These are phyloP conservation scores for Mycena belliarum DNA, from an alignment of 768 basidiomycete genomes.

Conservation along the genomic window DNA sequence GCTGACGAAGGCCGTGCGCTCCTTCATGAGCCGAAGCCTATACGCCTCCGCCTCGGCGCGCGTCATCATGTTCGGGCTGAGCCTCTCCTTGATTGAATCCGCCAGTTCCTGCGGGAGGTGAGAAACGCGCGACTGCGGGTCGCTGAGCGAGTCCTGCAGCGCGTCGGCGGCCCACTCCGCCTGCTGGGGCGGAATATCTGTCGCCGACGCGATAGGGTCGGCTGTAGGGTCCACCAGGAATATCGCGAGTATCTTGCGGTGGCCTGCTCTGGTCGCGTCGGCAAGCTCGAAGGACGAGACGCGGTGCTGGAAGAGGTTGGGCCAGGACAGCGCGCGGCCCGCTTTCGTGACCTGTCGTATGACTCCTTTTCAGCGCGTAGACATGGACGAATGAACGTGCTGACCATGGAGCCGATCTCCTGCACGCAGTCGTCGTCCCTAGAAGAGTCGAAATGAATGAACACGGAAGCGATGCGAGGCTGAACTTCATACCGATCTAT, in stretches of 20 bases:
- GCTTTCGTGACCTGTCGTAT: slow-evolving; percentile 24
- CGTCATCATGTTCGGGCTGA: background rate
- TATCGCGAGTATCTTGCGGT: slow-evolving; percentile 40
- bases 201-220: slow-evolving; percentile 29
- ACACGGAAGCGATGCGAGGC: too few relatives aligned
- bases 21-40: slow-evolving; percentile 22
- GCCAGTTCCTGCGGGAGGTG: slow-evolving; percentile 12
- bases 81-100: background rate
- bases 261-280: slow-evolving; percentile 34
- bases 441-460: too few relatives aligned
- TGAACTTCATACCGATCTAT: background rate
- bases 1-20: slow-evolving; percentile 18
- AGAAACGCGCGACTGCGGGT: background rate
- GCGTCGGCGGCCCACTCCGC: slow-evolving; percentile 26
- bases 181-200: slow-evolving; percentile 34
- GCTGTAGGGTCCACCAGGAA: slow-evolving; percentile 38
- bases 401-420: slow-evolving; percentile 28
- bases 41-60: slow-evolving; percentile 12
- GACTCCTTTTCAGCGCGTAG: background rate
- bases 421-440: slow-evolving; percentile 21
- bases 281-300: slow-evolving; percentile 36
- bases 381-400: background rate
- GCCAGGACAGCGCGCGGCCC: slow-evolving; percentile 36
- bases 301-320: slow-evolving; percentile 39
- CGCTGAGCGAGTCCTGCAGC: slow-evolving; percentile 6